phyloP scores from a whole-genome alignment of 305 asterid species.

The Galium porrigens region DNA sequence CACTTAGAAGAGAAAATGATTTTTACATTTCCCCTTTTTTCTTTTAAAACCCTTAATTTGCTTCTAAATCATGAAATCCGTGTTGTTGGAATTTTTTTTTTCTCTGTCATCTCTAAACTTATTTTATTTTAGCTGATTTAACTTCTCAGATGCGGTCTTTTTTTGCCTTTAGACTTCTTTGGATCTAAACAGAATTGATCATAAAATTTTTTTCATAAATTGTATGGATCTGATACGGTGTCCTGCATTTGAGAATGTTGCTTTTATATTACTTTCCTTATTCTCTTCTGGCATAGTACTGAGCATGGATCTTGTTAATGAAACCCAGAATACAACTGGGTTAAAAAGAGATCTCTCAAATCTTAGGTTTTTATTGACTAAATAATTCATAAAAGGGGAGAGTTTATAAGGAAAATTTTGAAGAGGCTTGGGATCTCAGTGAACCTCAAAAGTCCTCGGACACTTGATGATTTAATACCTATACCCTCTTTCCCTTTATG shows the following conservation, averaged over 20 bases:
- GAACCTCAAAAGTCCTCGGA: neutral
- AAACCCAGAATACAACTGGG: neutral
- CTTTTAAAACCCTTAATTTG: constrained; percentile 4
- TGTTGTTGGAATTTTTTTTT: neutral
- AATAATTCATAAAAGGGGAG: neutral
- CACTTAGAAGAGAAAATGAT: neutral
- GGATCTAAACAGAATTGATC: constrained; percentile 2
- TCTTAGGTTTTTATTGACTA: neutral
- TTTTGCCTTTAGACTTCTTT: neutral
- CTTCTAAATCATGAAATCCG: neutral
- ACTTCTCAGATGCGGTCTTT: neutral
- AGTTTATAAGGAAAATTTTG: neutral
- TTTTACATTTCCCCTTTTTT: neutral
- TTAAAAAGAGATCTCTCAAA: neutral
- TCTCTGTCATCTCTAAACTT: neutral
- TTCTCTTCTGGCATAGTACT: neutral
- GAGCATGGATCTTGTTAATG: neutral
- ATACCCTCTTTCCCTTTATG: neutral
- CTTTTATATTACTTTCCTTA: neutral
- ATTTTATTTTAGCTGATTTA: neutral
- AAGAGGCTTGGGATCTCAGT: constrained; percentile 1
- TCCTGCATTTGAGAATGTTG: neutral
- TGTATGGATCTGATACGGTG: neutral
- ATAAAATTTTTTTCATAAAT: neutral
- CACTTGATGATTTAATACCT: neutral